phyloP scores from a whole-genome alignment of 179 eudicot species.

The Nepenthes alata region DNA sequence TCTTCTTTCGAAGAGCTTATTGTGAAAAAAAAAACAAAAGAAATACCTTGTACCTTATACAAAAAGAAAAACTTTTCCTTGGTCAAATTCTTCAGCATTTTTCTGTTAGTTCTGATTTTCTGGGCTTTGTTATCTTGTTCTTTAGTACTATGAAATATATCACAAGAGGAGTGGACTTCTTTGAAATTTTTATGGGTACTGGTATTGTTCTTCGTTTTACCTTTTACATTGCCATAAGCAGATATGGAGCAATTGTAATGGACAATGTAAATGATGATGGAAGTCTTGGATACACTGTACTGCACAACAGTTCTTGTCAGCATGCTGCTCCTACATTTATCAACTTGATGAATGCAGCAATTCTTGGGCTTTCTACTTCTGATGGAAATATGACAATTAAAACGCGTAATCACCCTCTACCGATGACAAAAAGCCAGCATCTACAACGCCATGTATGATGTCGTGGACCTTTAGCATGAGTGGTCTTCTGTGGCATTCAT shows the following conservation, averaged over 20 bases:
- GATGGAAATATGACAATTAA: slow-evolving; percentile 79
- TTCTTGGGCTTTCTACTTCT: slow-evolving; percentile 72
- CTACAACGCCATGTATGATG: slow-evolving; percentile 78
- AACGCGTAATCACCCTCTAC: slow-evolving; percentile 92
- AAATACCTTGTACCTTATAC: too few relatives aligned
- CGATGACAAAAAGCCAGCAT: slow-evolving; percentile 85
- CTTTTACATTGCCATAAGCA: slow-evolving; percentile 22
- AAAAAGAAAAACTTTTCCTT: too few relatives aligned
- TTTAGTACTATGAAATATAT: neutral
- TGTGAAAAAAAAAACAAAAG: too few relatives aligned
- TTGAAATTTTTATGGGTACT: neutral
- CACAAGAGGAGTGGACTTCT: neutral
- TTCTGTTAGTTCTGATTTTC: neutral
- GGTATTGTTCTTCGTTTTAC: neutral
- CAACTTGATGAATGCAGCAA: slow-evolving; percentile 83
- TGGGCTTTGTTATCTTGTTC: neutral
- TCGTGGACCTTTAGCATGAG: neutral
- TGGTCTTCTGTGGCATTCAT: neutral
- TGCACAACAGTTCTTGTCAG: slow-evolving; percentile 97
- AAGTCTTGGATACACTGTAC: slow-evolving; percentile 73
- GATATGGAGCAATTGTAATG: slow-evolving; percentile 95
- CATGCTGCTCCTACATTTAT: slow-evolving; percentile 94
- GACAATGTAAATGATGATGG: slow-evolving; percentile 63
- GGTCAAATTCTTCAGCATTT: too few relatives aligned
- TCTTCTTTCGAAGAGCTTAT: too few relatives aligned